Evolutionary conservation across 1,284 basidiomycete species (phyloP), one percentile per base, ranked within the genome.

Genomic region (Irpex lacteus): DNA sequence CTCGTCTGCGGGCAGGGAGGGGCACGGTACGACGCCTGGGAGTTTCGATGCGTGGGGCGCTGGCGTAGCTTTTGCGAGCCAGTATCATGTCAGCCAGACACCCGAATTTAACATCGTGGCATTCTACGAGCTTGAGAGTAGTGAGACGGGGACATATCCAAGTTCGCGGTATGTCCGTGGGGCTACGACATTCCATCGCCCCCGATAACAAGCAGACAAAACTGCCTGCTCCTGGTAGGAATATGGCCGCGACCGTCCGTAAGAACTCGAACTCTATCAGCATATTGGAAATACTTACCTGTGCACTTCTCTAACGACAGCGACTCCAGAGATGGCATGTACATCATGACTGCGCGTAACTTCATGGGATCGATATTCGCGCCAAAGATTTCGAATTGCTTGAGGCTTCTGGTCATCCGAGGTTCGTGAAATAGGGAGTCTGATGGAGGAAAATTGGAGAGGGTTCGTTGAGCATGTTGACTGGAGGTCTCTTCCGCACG

Each of bases 121-220:
- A 65, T 34, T 44, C 1, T 15, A n/a, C 40, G 44, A 65, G 18
- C 6, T 13, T 37, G 26, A 65, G 11, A 11, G 40, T 47, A 9
- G 37, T 21, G 54, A 65, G 63, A 15, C 34, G 54, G 15, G 63
- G 55, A 21, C 63, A 65, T n/a, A 49, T 54, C 63, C 63, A 65
- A 8, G 38, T 58, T 15, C 38, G 15, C 38, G 59, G 47, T 15
- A 11, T 11, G 11, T 15, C 52, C 11, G 34, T n/a, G 38, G 21
- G 8, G 8, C 38, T 9, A n/a, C 34, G 21, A 6, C 60, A 36
- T 15, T 54, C 52, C 7, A 6, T 34, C n/a, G 47, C 32, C 5
- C 63, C 44, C 5, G 60, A 57, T 5, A 65, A 50, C 11, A 55
- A 47, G 56, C 63, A 65, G 5, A 65, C 34, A 15, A 65, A 40